A percentile compares a stretch with the other conserved stretches of the same genome.
These are phyloP conservation scores for Aspergillus kassunensis DNA, from an alignment of 495 filamentous ascomycete genomes.

Conservation along the genomic window DNA sequence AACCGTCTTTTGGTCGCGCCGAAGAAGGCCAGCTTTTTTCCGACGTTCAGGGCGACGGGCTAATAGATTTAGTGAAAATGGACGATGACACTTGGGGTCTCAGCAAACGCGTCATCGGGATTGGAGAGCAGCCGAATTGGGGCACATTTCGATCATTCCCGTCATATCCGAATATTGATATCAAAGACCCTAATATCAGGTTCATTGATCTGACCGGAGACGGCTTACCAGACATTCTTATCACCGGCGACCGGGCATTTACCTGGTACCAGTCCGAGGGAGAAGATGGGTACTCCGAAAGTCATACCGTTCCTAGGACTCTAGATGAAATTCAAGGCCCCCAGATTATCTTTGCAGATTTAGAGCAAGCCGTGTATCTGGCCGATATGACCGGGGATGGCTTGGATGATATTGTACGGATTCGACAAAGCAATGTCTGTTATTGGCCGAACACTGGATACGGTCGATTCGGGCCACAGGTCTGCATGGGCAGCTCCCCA, in stretches of 20 bases:
- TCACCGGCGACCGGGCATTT: not conserved
- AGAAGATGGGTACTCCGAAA: not conserved
- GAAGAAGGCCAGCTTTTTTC: not conserved
- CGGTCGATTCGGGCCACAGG: not conserved
- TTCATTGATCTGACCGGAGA: slow-evolving; percentile 1
- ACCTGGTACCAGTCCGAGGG: slow-evolving; percentile 1
- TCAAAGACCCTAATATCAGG: not conserved
- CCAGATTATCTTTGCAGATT: not conserved
- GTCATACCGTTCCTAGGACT: not conserved
- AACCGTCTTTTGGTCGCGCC: not conserved
- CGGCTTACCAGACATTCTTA: not conserved
- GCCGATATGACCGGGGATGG: slow-evolving; percentile 5
- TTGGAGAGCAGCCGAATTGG: no score
- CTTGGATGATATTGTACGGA: not conserved
- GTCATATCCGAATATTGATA: not conserved
- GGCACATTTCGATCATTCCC: not conserved
- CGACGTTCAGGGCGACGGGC: not conserved
- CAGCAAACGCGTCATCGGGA: not conserved
- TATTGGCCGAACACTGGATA: slow-evolving; percentile 5
- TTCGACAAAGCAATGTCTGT: not conserved
- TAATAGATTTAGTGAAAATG: not conserved
- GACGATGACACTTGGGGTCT: not conserved
- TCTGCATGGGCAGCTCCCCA: not conserved
- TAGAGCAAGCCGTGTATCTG: not conserved
- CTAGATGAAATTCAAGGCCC: no score